These are phyloP conservation scores for Madurella fahalii DNA, from an alignment of 2,329 filamentous ascomycete species.

Conservation along the genomic window DNA sequence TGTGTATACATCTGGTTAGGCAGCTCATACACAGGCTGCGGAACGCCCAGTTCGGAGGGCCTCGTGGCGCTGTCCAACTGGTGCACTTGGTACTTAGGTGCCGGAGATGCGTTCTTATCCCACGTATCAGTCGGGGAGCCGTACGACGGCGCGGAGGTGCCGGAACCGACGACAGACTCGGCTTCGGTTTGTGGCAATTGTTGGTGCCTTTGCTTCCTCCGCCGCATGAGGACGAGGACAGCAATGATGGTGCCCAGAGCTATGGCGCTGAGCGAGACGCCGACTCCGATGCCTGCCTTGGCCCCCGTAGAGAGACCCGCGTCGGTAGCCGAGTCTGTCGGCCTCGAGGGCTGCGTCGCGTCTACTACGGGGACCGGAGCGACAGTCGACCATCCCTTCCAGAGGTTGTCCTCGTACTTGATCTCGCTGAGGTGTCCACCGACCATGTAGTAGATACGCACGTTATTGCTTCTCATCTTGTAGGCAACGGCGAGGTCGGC, in stretches of 20 bases:
- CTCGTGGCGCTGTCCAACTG: constrained; percentile 22
- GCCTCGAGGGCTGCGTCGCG: not conserved
- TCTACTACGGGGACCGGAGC: constrained; percentile 14
- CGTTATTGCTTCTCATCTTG: constrained; percentile 23
- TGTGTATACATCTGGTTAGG: constrained; percentile 30
- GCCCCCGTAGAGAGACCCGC: constrained; percentile 32
- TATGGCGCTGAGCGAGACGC: constrained; percentile 33
- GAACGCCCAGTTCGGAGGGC: constrained; percentile 28
- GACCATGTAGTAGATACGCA: constrained; percentile 35
- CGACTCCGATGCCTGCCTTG: constrained; percentile 35
- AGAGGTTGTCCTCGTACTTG: constrained; percentile 30
- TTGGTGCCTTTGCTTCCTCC: constrained; percentile 12
- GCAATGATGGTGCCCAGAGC: constrained; percentile 29
- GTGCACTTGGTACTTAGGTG: constrained; percentile 1
- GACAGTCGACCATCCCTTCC: constrained; percentile 29
- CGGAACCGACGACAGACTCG: constrained; percentile 15
- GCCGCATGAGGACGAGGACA: constrained; percentile 28
- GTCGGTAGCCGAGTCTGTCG: not conserved
- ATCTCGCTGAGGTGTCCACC: constrained; percentile 31
- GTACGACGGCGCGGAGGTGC: constrained; percentile 14
- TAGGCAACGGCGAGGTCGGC: constrained; percentile 30
- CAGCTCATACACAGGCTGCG: constrained; percentile 31
- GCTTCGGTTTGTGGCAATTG: constrained; percentile 7
- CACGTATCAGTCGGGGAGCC: constrained; percentile 18
- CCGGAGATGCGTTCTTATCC: constrained; percentile 14